Evolutionary conservation across 2,329 filamentous ascomycete species (phyloP).

Genomic region (Pochonia chlamydosporia): DNA sequence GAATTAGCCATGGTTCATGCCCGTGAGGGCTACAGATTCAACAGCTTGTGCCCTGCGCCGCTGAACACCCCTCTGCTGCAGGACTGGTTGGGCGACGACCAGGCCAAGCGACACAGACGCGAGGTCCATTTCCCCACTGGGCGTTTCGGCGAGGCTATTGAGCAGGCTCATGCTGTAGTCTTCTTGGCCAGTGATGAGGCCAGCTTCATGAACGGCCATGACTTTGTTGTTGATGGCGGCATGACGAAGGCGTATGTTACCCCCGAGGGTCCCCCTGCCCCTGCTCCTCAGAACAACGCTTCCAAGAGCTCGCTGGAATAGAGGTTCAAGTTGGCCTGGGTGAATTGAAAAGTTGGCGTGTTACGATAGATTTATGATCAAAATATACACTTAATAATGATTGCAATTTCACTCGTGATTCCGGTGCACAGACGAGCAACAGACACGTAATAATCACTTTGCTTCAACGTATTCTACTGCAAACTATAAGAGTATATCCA

Average conservation of each 20-base stretch:
- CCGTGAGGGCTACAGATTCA: slow-evolving; percentile 83
- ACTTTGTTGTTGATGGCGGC: slow-evolving; percentile 93
- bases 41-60: slow-evolving; percentile 82
- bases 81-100: slow-evolving; percentile 87
- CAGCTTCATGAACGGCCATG: slow-evolving; percentile 83
- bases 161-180: slow-evolving; percentile 84
- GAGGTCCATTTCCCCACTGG: slow-evolving; percentile 87
- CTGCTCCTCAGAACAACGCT: slow-evolving; percentile 57
- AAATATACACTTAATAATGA: not conserved
- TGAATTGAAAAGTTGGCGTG: not conserved
- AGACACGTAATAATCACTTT: too few species aligned
- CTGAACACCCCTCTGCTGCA: slow-evolving; percentile 88
- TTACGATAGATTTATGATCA: not conserved
- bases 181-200: slow-evolving; percentile 85
- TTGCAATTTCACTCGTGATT: too few species aligned
- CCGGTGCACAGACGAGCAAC: too few species aligned
- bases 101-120: slow-evolving; percentile 71
- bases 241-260: slow-evolving; percentile 90
- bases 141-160: slow-evolving; percentile 86
- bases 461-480: too few species aligned
- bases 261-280: slow-evolving; percentile 50
- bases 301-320: slow-evolving; percentile 39
- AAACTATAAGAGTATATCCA: too few species aligned
- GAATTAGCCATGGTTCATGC: slow-evolving; percentile 91
- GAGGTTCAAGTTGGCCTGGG: not conserved